A percentile compares a stretch with the other conserved stretches of the same genome.
Evolutionary conservation across 169 alveolate species (phyloP).

Genomic region (Plasmodium fragile): DNA sequence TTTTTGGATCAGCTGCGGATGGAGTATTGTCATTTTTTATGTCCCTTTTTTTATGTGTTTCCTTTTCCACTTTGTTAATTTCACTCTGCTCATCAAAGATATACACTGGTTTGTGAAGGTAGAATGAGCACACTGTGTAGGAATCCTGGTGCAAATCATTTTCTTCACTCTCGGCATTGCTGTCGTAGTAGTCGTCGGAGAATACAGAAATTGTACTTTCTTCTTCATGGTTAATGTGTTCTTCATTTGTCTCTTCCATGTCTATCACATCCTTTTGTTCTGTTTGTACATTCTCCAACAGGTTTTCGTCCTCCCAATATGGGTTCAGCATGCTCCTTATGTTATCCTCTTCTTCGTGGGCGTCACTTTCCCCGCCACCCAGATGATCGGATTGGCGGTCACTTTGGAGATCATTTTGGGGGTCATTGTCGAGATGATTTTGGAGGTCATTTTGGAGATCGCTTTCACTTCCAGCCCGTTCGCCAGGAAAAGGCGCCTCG

Average conservation of each 20-base stretch:
- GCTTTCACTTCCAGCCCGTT: background rate
- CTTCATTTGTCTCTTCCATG: background rate
- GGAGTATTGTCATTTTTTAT: background rate
- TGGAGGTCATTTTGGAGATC: background rate
- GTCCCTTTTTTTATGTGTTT: background rate
- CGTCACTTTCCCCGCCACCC: background rate
- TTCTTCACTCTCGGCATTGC: conserved; percentile 6
- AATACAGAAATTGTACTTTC: background rate
- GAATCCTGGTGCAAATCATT: background rate
- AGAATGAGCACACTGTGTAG: conserved; percentile 33
- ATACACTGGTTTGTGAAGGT: conserved; percentile 52
- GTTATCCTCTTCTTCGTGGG: background rate
- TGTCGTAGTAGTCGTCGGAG: conserved; percentile 34
- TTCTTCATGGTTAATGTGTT: background rate
- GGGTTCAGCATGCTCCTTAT: background rate
- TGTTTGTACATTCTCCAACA: background rate
- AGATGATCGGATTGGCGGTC: background rate
- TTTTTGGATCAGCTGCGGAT: background rate
- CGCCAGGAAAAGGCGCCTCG: too few species aligned
- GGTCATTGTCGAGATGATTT: background rate
- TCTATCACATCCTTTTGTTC: background rate
- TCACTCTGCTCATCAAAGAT: conserved; percentile 23
- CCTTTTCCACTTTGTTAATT: background rate
- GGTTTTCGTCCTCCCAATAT: background rate
- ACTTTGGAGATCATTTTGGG: background rate